Conservation (phyloP, 2,329 filamentous ascomycete genomes). For the Colletotrichum tofieldiae region DNA sequence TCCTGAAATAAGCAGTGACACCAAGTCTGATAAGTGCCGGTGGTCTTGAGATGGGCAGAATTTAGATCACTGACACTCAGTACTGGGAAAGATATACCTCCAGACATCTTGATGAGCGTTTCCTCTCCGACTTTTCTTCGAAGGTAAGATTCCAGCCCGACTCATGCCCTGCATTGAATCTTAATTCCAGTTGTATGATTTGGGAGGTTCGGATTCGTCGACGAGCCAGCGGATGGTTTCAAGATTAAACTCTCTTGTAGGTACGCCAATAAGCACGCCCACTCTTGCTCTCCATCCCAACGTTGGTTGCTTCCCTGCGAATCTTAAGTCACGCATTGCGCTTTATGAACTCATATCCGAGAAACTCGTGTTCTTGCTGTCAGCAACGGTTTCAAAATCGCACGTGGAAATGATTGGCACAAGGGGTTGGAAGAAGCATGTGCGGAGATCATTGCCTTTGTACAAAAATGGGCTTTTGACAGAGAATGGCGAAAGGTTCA, state of each 20-base stretch:
- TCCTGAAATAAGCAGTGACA: background rate
- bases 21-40: no score
- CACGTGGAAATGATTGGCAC: background rate
- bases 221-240: background rate
- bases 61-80: background rate
- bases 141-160: constrained; percentile 9
- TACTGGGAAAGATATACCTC: background rate
- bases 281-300: background rate
- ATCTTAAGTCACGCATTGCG: constrained; percentile 5
- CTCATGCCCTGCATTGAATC: constrained; percentile 3
- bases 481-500: background rate
- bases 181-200: background rate
- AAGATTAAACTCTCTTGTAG: constrained; percentile 13
- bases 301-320: background rate
- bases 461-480: background rate
- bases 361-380: background rate
- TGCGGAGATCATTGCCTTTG: background rate
- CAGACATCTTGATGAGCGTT: background rate
- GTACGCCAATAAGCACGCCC: constrained; percentile 2
- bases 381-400: background rate
- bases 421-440: background rate
- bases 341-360: background rate
- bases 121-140: background rate
- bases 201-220: background rate
- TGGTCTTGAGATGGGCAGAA: background rate